Conservation (phyloP, 345 rosid species). For the Salix arbutifolia region DNA sequence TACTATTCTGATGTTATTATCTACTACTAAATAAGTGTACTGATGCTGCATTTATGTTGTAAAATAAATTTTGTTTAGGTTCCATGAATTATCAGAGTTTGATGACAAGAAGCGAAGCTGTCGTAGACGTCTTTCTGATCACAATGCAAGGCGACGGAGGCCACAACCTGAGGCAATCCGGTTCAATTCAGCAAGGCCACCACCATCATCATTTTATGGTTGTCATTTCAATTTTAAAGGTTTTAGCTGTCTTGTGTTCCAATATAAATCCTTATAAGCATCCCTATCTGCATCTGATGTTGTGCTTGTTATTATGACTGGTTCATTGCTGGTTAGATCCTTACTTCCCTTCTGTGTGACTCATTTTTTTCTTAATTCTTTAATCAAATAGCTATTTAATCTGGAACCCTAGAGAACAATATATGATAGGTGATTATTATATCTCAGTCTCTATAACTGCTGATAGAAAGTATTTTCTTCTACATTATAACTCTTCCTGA, state of each 20-base stretch:
- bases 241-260: not conserved
- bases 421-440: not conserved
- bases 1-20: no score
- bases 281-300: not conserved
- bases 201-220: not conserved
- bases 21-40: not conserved
- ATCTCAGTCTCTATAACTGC: not conserved
- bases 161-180: not conserved
- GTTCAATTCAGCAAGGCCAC: not conserved
- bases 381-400: not conserved
- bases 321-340: not conserved
- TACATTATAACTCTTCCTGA: not conserved
- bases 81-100: not conserved
- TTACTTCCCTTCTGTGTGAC: not conserved
- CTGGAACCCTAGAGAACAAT: not conserved
- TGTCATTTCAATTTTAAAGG: not conserved
- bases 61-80: not conserved
- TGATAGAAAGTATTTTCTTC: not conserved
- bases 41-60: not conserved
- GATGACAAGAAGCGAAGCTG: not conserved
- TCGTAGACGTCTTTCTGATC: not conserved
- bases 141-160: not conserved
- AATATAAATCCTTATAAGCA: not conserved
- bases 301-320: not conserved
- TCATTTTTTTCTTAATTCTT: not conserved